Evolutionary conservation across 495 filamentous ascomycete species (phyloP).

Genomic region (Massariosphaeria phaeospora): DNA sequence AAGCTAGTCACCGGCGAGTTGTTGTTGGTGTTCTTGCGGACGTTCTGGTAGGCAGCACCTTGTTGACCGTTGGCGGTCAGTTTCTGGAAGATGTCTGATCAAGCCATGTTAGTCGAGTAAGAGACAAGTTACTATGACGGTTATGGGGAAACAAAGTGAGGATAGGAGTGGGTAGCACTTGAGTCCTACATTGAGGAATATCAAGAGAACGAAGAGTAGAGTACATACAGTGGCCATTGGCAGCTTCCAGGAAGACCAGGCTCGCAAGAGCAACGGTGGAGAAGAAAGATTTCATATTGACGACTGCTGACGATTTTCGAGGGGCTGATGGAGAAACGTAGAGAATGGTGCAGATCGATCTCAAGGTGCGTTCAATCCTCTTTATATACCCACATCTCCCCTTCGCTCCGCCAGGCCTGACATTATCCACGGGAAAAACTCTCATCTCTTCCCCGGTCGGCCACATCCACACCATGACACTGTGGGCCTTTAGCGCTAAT

Average conservation of each 20-base stretch:
- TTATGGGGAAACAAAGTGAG: neutral
- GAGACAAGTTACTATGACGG: neutral
- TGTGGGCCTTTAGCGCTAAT: neutral
- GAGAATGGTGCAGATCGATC: neutral
- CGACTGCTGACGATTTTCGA: neutral
- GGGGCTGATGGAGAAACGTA: too few relatives aligned
- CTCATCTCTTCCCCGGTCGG: neutral
- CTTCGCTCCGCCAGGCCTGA: neutral
- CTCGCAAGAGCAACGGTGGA: constrained; percentile 14
- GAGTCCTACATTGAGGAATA: too few relatives aligned
- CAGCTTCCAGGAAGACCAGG: constrained; percentile 9
- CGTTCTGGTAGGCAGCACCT: constrained; percentile 48
- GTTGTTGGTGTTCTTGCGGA: constrained; percentile 53
- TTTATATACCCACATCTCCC: constrained; percentile 4
- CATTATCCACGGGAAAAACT: constrained; percentile 21
- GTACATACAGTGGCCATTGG: constrained; percentile 26
- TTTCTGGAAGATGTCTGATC: constrained; percentile 44
- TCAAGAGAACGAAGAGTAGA: neutral
- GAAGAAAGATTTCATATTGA: constrained; percentile 32
- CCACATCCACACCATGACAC: neutral
- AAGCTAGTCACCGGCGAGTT: constrained; percentile 56
- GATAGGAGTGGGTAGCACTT: too few relatives aligned
- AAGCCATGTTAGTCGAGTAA: neutral
- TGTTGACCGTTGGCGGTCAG: constrained; percentile 46
- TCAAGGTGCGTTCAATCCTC: neutral